Conservation (phyloP, 352 stramenopile species). For the Pythium guiyangense region DNA sequence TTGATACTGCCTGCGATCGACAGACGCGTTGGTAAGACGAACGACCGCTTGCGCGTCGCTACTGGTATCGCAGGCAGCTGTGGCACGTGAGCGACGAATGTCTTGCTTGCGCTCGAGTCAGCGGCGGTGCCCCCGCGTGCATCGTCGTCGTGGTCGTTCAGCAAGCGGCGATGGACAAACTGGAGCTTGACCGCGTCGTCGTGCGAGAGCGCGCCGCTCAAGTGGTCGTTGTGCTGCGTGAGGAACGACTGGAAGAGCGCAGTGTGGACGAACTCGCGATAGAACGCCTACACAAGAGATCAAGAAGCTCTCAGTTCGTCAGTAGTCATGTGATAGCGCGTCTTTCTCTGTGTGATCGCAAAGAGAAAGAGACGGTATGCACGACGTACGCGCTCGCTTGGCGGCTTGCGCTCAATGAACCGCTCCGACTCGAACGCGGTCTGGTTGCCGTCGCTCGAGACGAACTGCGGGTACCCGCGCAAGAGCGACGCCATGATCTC, state of each 20-base stretch:
- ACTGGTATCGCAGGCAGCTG: slow-evolving; percentile 9
- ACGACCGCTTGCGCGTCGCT: slow-evolving; percentile 8
- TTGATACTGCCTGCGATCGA: not conserved
- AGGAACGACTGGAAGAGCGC: slow-evolving; percentile 40
- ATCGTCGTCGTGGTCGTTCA: slow-evolving; percentile 12
- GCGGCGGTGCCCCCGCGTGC: too few species aligned
- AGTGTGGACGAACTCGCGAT: slow-evolving; percentile 22
- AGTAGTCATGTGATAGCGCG: not conserved
- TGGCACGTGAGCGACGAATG: slow-evolving; percentile 31
- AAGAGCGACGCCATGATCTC: slow-evolving; percentile 19
- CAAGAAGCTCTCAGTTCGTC: not conserved
- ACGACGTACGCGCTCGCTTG: slow-evolving; percentile 18
- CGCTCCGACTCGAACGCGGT: slow-evolving; percentile 14
- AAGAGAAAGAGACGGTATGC: not conserved
- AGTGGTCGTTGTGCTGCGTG: slow-evolving; percentile 29
- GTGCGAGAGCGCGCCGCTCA: slow-evolving; percentile 16
- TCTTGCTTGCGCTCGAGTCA: slow-evolving; percentile 22
- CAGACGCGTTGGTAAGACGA: slow-evolving; percentile 5
- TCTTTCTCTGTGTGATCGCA: not conserved
- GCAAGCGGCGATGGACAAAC: slow-evolving; percentile 28
- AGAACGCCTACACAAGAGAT: slow-evolving; percentile 21
- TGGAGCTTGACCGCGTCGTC: slow-evolving; percentile 36
- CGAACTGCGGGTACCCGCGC: slow-evolving; percentile 13
- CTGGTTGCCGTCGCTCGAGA: slow-evolving; percentile 14
- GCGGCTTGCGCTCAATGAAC: slow-evolving; percentile 22